Percentiles rank a stretch among this genome's conserved stretches.
Conservation (phyloP, 768 basidiomycete genomes). For the Lentinula aciculospora region DNA sequence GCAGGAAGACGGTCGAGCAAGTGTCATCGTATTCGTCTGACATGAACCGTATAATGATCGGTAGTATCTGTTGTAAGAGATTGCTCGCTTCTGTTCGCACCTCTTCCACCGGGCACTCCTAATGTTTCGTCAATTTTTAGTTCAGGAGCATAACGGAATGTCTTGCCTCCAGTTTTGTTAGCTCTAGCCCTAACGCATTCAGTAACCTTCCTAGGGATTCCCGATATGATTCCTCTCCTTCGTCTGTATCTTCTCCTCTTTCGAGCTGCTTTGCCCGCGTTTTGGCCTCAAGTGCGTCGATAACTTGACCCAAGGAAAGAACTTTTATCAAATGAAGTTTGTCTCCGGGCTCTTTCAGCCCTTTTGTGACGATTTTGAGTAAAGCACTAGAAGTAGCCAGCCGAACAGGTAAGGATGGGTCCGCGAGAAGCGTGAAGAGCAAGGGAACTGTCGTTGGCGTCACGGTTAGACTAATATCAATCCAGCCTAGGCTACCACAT, state of each 20-base stretch:
- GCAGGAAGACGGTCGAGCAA: constrained; percentile 75
- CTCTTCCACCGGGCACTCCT: constrained; percentile 60
- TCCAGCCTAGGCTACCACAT: constrained; percentile 65
- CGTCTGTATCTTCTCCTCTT: constrained; percentile 69
- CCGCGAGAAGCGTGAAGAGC: constrained; percentile 77
- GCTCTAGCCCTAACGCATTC: constrained; percentile 76
- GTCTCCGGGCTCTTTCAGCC: constrained; percentile 85
- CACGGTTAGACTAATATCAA: constrained; percentile 94
- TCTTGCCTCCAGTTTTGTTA: constrained; percentile 65
- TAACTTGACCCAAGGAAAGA: constrained; percentile 76
- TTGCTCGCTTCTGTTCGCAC: constrained; percentile 58
- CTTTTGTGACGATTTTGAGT: constrained; percentile 83
- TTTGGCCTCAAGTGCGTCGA: constrained; percentile 76
- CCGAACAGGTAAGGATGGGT: constrained; percentile 73
- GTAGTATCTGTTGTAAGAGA: constrained; percentile 64
- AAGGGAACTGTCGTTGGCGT: constrained; percentile 85
- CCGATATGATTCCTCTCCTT: constrained; percentile 84
- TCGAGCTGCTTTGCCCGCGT: constrained; percentile 62
- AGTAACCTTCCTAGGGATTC: constrained; percentile 84
- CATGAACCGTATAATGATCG: constrained; percentile 83
- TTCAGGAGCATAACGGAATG: constrained; percentile 2
- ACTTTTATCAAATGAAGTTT: constrained; percentile 89
- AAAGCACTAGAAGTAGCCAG: constrained; percentile 79
- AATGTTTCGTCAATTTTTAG: not conserved
- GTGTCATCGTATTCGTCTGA: constrained; percentile 90